phyloP scores from a whole-genome alignment of 148 eudicot genomes.

The Gaultheria prostrata region DNA sequence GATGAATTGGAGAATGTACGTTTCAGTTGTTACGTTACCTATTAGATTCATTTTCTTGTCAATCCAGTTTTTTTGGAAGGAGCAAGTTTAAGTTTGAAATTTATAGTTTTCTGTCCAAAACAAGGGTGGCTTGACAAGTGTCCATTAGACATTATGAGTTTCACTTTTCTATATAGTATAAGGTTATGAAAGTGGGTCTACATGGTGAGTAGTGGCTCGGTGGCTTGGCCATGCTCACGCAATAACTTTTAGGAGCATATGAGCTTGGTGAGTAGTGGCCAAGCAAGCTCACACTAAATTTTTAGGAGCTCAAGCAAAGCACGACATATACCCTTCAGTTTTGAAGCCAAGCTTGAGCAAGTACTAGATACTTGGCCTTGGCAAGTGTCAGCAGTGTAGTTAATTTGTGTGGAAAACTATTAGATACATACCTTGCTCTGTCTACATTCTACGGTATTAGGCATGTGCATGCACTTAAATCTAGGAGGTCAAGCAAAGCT shows the following conservation, averaged over 20 bases:
- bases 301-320: slow-evolving; percentile 3
- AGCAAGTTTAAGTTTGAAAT: neutral
- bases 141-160: neutral
- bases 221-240: neutral
- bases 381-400: neutral
- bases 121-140: neutral
- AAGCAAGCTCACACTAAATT: neutral
- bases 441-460: neutral
- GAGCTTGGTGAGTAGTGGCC: neutral
- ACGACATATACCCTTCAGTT: neutral
- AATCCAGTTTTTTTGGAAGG: neutral
- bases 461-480: neutral
- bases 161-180: neutral
- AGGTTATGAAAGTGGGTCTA: neutral
- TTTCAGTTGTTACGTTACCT: slow-evolving; percentile 16
- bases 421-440: neutral
- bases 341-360: neutral
- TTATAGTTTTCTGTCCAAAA: neutral
- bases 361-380: neutral
- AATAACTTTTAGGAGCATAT: neutral
- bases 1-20: slow-evolving; percentile 99
- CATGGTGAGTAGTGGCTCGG: neutral
- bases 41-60: neutral
- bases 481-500: neutral
- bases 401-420: neutral